Conservation (phyloP, 805 yeast genomes). For the Yarrowia porcina region DNA sequence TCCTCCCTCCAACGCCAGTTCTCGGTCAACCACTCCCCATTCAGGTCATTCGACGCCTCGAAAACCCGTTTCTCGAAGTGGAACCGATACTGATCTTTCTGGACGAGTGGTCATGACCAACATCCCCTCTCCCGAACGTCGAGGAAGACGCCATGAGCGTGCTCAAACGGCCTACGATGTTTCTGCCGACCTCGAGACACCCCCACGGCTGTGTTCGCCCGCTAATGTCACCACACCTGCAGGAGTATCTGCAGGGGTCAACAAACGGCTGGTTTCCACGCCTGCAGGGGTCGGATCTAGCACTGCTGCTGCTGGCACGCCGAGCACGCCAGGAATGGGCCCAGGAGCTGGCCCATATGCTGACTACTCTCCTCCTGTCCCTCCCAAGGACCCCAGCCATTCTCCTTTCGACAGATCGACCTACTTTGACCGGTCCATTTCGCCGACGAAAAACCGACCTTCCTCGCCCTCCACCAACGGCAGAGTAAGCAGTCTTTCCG, state of each 20-base stretch:
- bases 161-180: background rate
- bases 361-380: slow-evolving; percentile 12
- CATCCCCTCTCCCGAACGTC: background rate
- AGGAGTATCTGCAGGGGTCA: background rate
- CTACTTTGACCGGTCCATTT: slow-evolving; percentile 8
- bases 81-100: background rate
- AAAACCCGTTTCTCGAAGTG: background rate
- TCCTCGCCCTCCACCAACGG: background rate
- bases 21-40: background rate
- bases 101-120: slow-evolving; percentile 5
- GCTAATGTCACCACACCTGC: background rate
- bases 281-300: background rate
- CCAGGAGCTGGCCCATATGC: background rate
- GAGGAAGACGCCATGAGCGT: slow-evolving; percentile 2
- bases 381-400: background rate
- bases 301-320: no score
- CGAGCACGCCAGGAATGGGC: background rate
- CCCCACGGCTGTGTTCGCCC: background rate
- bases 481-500: slow-evolving; percentile 4
- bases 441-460: background rate
- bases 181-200: background rate
- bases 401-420: background rate
- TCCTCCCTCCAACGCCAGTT: background rate
- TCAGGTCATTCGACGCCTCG: background rate
- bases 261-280: background rate